Conservation (phyloP, 1,284 basidiomycete genomes). For the Laetiporus sulphureus region DNA sequence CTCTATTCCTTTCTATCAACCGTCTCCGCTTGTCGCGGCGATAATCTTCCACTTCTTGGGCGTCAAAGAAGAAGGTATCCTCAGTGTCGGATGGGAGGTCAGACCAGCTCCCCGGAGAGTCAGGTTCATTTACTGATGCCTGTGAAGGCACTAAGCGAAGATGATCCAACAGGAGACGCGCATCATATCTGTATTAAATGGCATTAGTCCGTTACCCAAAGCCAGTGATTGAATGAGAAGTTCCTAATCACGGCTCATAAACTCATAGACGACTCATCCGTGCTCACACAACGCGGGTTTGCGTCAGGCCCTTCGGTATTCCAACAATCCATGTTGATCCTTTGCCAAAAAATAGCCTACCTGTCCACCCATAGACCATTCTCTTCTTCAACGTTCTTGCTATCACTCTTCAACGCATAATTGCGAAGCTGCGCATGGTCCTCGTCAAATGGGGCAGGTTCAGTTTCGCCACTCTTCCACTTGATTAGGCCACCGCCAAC, state of each 20-base stretch:
- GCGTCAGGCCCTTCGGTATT: no score
- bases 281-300: no score
- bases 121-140: constrained; percentile 10
- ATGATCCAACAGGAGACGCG: constrained; percentile 61
- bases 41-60: constrained; percentile 60
- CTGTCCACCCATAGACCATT: constrained; percentile 51
- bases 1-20: constrained; percentile 51
- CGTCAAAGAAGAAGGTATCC: constrained; percentile 72
- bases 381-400: constrained; percentile 4
- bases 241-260: not conserved
- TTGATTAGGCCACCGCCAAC: constrained; percentile 39
- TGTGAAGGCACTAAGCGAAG: constrained; percentile 25
- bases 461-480: constrained; percentile 25
- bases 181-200: constrained; percentile 69
- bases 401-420: not conserved
- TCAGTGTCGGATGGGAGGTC: constrained; percentile 79
- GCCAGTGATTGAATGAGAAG: not conserved
- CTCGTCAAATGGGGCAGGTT: constrained; percentile 9
- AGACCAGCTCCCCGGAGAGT: constrained; percentile 65
- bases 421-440: constrained; percentile 10
- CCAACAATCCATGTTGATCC: no score
- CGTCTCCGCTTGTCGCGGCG: constrained; percentile 57
- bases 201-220: no score
- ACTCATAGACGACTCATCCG: no score
- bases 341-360: constrained; percentile 39